Percentiles rank a stretch among this genome's conserved stretches.
Evolutionary conservation across 2,329 filamentous ascomycete species (phyloP).

Genomic region (Calonectria ilicicola): DNA sequence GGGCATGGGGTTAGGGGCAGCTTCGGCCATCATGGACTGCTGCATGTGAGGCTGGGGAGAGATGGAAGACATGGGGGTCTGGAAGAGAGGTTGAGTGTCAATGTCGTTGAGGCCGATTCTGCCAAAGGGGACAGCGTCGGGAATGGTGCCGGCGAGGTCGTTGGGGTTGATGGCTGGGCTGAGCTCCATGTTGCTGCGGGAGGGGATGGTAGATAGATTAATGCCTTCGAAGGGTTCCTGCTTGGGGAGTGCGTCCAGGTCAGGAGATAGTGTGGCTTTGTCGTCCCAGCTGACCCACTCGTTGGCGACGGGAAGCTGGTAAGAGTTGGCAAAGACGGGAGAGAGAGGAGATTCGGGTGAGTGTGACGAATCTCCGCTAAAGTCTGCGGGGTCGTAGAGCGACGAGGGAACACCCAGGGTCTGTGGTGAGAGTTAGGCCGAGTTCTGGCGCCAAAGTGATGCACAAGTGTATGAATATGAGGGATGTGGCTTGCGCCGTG

Average conservation of each 20-base stretch:
- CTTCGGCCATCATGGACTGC: conserved; percentile 35
- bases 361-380: conserved; percentile 43
- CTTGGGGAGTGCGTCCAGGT: conserved; percentile 42
- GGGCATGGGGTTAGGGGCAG: conserved; percentile 33
- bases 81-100: conserved; percentile 43
- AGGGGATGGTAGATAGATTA: conserved; percentile 41
- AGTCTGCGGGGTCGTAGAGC: conserved; percentile 44
- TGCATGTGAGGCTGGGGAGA: conserved; percentile 40
- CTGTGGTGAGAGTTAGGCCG: conserved; percentile 36
- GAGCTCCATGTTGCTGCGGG: conserved; percentile 43
- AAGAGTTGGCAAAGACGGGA: conserved; percentile 42
- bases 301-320: conserved; percentile 43
- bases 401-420: conserved; percentile 35
- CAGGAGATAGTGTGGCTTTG: conserved; percentile 43
- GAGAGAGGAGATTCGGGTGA: conserved; percentile 44
- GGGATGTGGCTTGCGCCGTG: conserved; percentile 6
- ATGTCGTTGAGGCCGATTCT: conserved; percentile 44
- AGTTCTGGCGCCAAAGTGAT: conserved; percentile 13
- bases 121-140: conserved; percentile 42
- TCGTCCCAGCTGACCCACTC: conserved; percentile 45
- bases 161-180: conserved; percentile 44
- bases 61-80: conserved; percentile 43
- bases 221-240: conserved; percentile 44
- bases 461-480: not conserved
- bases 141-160: conserved; percentile 41